phyloP scores from a whole-genome alignment of 176 grass and related monocot genomes.

The Oryza longistaminata region DNA sequence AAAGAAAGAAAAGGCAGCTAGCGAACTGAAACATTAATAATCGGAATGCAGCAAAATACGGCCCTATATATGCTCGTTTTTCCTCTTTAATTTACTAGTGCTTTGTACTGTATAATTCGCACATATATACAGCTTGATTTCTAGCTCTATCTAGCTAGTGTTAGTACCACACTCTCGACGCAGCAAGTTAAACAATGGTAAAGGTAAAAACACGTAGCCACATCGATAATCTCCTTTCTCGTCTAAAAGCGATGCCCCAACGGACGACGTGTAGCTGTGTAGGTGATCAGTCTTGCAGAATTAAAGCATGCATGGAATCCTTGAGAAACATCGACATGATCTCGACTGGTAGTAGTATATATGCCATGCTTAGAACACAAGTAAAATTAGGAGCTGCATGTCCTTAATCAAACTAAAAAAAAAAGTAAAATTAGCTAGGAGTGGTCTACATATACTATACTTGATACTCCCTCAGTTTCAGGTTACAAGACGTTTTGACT shows the following conservation, averaged over 20 bases:
- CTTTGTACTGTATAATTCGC: not conserved
- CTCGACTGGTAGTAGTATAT: not conserved
- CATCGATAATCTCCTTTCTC: constrained; percentile 23
- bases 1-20: not conserved
- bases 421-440: not conserved
- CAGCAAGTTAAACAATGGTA: not conserved
- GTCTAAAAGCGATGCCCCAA: constrained; percentile 48
- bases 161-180: not conserved
- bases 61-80: not conserved
- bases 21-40: not conserved
- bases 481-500: no score
- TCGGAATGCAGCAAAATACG: not conserved
- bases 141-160: not conserved
- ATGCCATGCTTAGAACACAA: constrained; percentile 49
- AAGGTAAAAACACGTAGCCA: constrained; percentile 36
- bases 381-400: constrained; percentile 24
- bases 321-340: constrained; percentile 6
- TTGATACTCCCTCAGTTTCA: no score
- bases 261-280: constrained; percentile 32
- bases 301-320: constrained; percentile 39
- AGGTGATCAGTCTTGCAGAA: constrained; percentile 27
- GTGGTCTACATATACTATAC: not conserved
- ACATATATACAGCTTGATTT: not conserved
- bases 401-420: not conserved
- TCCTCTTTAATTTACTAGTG: not conserved